These are phyloP conservation scores for Pseudogymnoascus sp. DNA, from an alignment of 2,329 filamentous ascomycete species.

Conservation along the genomic window DNA sequence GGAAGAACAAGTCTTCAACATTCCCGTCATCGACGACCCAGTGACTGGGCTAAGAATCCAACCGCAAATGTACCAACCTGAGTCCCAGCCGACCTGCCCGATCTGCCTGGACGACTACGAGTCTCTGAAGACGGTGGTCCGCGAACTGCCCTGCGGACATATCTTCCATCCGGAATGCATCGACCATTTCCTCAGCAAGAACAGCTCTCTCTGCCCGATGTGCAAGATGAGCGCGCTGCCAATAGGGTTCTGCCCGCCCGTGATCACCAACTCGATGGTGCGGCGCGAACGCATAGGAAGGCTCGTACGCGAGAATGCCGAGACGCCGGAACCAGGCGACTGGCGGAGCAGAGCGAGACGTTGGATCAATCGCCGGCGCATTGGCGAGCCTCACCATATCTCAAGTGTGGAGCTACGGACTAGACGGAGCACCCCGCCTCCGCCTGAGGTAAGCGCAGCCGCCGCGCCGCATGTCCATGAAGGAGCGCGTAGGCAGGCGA, in stretches of 20 bases:
- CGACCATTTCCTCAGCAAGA: conserved; percentile 68
- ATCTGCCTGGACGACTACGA: conserved; percentile 83
- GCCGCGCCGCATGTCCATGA: not conserved
- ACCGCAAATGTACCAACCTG: conserved; percentile 31
- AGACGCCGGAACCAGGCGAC: conserved; percentile 41
- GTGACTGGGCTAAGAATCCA: conserved; percentile 7
- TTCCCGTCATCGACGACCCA: conserved; percentile 11
- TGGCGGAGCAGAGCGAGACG: conserved; percentile 28
- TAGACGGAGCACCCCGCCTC: not conserved
- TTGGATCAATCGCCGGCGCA: not conserved
- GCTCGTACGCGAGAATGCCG: not conserved
- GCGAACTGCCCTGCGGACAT: conserved; percentile 81
- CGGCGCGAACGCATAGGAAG: conserved; percentile 64
- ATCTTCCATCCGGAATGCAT: conserved; percentile 93
- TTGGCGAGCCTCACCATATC: not conserved
- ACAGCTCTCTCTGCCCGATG: conserved; percentile 80
- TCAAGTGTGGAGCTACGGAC: not conserved
- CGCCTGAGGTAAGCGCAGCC: not conserved
- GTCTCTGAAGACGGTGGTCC: conserved; percentile 60
- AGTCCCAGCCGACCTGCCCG: conserved; percentile 75
- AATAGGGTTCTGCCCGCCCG: conserved; percentile 50
- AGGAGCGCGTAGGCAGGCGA: conserved; percentile 14
- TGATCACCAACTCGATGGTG: conserved; percentile 79
- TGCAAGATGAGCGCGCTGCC: conserved; percentile 83
- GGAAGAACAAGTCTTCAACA: conserved; percentile 1